Evolutionary conservation across 2,329 filamentous ascomycete species (phyloP).

Genomic region (Claviceps fusiformis): DNA sequence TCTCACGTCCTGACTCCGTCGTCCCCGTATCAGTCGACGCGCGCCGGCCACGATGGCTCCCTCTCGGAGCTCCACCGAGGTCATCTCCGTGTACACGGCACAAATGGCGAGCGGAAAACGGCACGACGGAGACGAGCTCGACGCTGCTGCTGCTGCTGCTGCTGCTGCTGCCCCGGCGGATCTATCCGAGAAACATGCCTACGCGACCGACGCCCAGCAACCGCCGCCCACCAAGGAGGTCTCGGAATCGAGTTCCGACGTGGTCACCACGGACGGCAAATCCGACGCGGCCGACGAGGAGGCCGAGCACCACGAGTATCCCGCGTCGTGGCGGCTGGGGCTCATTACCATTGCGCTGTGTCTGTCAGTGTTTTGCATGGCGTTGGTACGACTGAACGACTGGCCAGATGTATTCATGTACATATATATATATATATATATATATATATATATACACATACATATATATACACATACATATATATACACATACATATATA

Average conservation of each 20-base stretch:
- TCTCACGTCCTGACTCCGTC: too few species aligned
- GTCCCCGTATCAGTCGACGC: background rate
- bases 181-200: background rate
- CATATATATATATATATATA: too few species aligned
- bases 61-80: slow-evolving; percentile 1
- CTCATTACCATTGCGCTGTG: slow-evolving; percentile 7
- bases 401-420: background rate
- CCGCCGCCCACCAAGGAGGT: too few species aligned
- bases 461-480: too few species aligned
- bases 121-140: too few species aligned
- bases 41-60: background rate
- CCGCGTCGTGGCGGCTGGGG: slow-evolving; percentile 3
- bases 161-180: background rate
- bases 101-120: too few species aligned
- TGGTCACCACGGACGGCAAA: background rate
- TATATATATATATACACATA: too few species aligned
- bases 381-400: slow-evolving; percentile 1
- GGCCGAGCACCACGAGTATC: slow-evolving; percentile 1
- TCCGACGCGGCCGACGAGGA: background rate
- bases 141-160: too few species aligned
- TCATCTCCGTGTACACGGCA: too few species aligned
- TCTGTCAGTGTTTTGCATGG: slow-evolving; percentile 6
- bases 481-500: too few species aligned
- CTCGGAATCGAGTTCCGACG: background rate
- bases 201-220: background rate